A percentile compares a stretch with the other conserved stretches of the same genome.
Conservation (phyloP, 805 yeast species). For the Ogataea pignaliae region DNA sequence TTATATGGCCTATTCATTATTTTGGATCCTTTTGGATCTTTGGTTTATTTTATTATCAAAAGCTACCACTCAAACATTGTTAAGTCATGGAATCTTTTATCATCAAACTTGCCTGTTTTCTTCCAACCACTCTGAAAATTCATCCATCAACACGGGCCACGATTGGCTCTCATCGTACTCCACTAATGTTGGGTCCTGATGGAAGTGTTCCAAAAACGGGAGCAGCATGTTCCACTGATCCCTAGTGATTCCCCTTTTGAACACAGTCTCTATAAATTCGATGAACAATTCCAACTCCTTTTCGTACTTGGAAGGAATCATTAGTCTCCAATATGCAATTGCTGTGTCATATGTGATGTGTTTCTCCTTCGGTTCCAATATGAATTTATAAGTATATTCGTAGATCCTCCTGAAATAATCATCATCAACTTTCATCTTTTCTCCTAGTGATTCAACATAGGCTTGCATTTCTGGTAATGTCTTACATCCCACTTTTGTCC, state of each 20-base stretch:
- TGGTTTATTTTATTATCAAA: too few relatives aligned
- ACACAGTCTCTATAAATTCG: conserved; percentile 41
- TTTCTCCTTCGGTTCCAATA: conserved; percentile 57
- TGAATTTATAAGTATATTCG: conserved; percentile 63
- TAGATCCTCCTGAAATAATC: conserved; percentile 56
- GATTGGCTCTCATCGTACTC: conserved; percentile 76
- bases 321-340: conserved; percentile 69
- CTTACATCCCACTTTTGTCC: conserved; percentile 39
- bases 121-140: conserved; percentile 57
- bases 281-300: conserved; percentile 50
- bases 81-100: too few relatives aligned
- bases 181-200: conserved; percentile 48
- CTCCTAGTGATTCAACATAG: conserved; percentile 30
- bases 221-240: conserved; percentile 87
- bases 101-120: not conserved
- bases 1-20: too few relatives aligned
- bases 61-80: too few relatives aligned
- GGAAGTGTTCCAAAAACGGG: conserved; percentile 52
- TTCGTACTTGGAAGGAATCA: conserved; percentile 38
- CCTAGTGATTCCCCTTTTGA: conserved; percentile 48
- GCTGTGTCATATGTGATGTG: conserved; percentile 58
- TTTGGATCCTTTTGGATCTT: too few relatives aligned
- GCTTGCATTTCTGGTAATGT: conserved; percentile 45
- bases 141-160: conserved; percentile 91
- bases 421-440: conserved; percentile 31